Percentiles rank a stretch among this genome's conserved stretches.
Conservation (phyloP, 2,329 filamentous ascomycete genomes). For the Sporothrix inflata region DNA sequence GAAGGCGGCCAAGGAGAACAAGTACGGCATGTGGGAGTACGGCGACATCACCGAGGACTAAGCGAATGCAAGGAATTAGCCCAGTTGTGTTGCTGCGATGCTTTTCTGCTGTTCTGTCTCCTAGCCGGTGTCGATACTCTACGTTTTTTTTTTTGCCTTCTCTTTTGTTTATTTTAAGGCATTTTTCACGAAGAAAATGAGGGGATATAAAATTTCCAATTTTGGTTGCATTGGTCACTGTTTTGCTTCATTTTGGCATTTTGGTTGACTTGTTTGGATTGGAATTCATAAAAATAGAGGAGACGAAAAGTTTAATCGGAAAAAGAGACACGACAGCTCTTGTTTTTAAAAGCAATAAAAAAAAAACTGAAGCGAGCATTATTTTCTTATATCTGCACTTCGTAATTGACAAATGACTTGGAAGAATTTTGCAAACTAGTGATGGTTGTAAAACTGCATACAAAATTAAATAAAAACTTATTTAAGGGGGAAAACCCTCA, state of each 20-base stretch:
- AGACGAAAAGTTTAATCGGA: not conserved
- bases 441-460: not conserved
- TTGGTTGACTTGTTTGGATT: not conserved
- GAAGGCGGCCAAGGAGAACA: constrained; percentile 75
- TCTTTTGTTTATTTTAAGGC: not conserved
- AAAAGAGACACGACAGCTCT: not conserved
- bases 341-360: not conserved
- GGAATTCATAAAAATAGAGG: not conserved
- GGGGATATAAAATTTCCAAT: not conserved
- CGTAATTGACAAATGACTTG: not conserved
- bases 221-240: not conserved
- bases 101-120: no score
- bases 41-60: constrained; percentile 93
- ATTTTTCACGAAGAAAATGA: not conserved
- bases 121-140: not conserved
- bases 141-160: not conserved
- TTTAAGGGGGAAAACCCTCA: no score
- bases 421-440: not conserved
- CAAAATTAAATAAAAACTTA: no score
- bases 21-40: constrained; percentile 96
- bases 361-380: not conserved
- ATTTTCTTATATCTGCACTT: not conserved
- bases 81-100: not conserved
- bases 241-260: not conserved
- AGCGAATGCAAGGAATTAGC: no score